Conservation (phyloP, 768 basidiomycete species). For the Rubroboletus satanas region DNA sequence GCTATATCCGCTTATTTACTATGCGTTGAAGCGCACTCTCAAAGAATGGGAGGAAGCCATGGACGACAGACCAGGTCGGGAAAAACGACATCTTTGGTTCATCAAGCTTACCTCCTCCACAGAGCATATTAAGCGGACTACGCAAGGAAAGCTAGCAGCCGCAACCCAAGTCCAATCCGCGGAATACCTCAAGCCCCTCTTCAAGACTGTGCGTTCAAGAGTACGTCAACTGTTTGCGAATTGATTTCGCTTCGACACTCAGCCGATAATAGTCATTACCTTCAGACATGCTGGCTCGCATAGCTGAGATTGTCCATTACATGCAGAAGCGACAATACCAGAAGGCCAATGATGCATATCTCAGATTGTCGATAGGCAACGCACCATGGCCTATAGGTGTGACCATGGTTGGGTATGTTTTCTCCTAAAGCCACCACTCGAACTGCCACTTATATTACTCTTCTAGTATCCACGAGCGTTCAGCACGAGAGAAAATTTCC, state of each 20-base stretch:
- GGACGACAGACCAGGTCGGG: conserved; percentile 85
- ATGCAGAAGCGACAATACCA: conserved; percentile 98
- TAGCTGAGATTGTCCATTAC: conserved; percentile 91
- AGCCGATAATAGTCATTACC: conserved; percentile 59
- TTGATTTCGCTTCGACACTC: conserved; percentile 3
- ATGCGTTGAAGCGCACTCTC: conserved; percentile 85
- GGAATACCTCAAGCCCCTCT: conserved; percentile 94
- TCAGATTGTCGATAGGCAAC: conserved; percentile 95
- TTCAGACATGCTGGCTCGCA: conserved; percentile 76
- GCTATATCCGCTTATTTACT: conserved; percentile 95
- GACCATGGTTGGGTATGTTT: conserved; percentile 92
- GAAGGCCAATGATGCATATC: conserved; percentile 93
- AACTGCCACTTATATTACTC: not conserved
- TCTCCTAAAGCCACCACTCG: not conserved
- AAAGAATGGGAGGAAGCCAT: conserved; percentile 97
- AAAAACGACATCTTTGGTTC: not conserved
- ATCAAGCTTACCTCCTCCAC: conserved; percentile 2
- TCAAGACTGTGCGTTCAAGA: conserved; percentile 83
- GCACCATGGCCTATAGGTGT: conserved; percentile 99
- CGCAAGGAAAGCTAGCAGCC: conserved; percentile 90
- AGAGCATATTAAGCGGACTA: conserved; percentile 85
- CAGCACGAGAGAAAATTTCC: conserved; percentile 96
- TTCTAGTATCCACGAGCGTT: conserved; percentile 90
- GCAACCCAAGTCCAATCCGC: conserved; percentile 95
- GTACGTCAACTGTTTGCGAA: conserved; percentile 43